Evolutionary conservation across 345 rosid genomes (phyloP), one percentile per base, ranked within the genome.

Genomic region (Eutrema heterophyllum): DNA sequence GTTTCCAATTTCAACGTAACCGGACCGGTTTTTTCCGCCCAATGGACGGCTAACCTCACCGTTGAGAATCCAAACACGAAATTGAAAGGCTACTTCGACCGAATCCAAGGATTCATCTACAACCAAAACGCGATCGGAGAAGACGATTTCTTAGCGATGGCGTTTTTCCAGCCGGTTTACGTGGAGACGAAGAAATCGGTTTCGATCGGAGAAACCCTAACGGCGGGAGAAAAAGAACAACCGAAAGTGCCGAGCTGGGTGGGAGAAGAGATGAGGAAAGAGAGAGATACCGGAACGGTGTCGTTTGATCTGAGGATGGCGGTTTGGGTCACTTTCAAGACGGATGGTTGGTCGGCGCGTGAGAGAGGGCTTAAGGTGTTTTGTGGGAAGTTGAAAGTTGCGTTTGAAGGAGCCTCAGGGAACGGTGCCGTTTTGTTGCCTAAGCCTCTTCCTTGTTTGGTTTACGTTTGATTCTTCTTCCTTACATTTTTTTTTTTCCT

Each of bases 61-160:
- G 65, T 82, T 1, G 74, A 56, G 10, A 81, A 84, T 60, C 82
- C 79, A 4, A 80, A 84, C 54, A 41, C 72, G 52, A 80, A 84
- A 63, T 41, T 84, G 48, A 74, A 65, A 58, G 82, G 75, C 21
- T 79, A 70, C 32, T 64, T 79, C 8, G 76, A 74, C 29, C 73
- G 78, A 14, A 70, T 79, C 54, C 76, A 79, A 44, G 76, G 76
- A 32, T 70, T 74, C 5, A 5, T 74, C 8, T 68, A 70, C 9
- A 15, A 49, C 65, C 49, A 68, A 11, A 63, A 68, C 46, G 60
- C 71, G 4, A 18, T 36, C 26, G 76, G 40, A n/a, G 79, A 79
- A 33, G 82, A 79, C 5, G 75, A 70, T 3, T 63, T 15, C 26
- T 61, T 79, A 29, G 67, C 79, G 24, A 57, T 35, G 53, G 13